Evolutionary conservation across 129 eudicot genomes (phyloP).

Genomic region (Chrysanthemum lavandulifolium): DNA sequence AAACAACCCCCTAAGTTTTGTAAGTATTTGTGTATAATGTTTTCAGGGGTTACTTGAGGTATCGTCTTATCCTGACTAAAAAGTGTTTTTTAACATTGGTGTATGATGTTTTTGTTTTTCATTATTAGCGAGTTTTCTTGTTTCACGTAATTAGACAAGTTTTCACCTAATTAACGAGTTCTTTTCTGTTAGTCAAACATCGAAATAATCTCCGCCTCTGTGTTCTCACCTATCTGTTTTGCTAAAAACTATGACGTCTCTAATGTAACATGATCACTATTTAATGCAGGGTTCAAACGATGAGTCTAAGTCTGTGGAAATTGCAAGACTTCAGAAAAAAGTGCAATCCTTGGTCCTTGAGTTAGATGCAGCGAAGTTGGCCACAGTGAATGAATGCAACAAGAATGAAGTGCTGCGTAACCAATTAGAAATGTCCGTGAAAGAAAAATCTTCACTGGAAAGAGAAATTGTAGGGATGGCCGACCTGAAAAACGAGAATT

Average conservation of each 20-base stretch:
- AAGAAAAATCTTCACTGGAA: constrained; percentile 78
- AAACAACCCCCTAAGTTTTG: no score
- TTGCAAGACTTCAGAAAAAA: constrained; percentile 72
- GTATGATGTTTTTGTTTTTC: no score
- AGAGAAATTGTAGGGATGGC: constrained; percentile 54
- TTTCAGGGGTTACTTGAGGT: no score
- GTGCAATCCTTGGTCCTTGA: constrained; percentile 69
- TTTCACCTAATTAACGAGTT: background rate
- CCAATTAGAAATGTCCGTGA: constrained; percentile 59
- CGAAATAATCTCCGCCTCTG: background rate
- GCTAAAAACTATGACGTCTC: background rate
- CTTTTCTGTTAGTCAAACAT: background rate
- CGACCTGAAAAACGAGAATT: constrained; percentile 70
- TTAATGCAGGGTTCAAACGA: constrained; percentile 75
- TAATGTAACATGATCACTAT: constrained; percentile 4
- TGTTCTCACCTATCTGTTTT: background rate
- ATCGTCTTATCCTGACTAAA: no score
- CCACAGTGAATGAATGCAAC: constrained; percentile 68
- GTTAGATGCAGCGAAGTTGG: constrained; percentile 78
- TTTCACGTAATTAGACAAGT: no score
- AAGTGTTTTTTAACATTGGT: no score
- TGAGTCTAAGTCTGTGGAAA: constrained; percentile 73
- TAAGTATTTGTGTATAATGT: no score
- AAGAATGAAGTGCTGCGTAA: constrained; percentile 72
- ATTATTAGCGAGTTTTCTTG: no score